Base-by-base conservation (phyloP, 2,329 filamentous ascomycete genomes). In the Alternaria arborescens region DNA sequence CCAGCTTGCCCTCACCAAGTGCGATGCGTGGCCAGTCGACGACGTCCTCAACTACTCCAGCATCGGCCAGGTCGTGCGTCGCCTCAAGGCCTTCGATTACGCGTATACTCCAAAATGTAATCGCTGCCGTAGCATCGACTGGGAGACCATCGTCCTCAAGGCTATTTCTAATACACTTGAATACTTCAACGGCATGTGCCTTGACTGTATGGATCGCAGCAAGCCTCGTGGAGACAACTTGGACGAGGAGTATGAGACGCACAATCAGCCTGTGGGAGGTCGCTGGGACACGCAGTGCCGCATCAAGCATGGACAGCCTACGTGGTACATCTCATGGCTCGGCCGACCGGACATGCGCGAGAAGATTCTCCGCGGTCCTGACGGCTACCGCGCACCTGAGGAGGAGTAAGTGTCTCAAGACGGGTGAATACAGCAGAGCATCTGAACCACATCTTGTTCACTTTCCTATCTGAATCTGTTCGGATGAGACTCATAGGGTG, bases 101-200 rank as follows among this genome's bases (percentile, higher is more conserved):
- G 40, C 52, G n/a, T 59, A 64, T 24, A 52, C 34, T 8, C 54
- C 60, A 6, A 40, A 44, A 7, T 71, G 69, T 40, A 43, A 22
- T 5, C 38, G 52, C 6, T 71, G 66, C 47, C 52, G 51, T 18
- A 44, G 26, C 30, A 56, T 62, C 10, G 60, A 67, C 28, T 70
- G 58, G 57, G 54, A 60, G 40, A 32, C 36, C 6, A 26, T 44
- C 16, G 57, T 60, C 1, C 28, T 60, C 4, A 52, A 57, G 11
- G 60, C 60, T 2, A 12, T 42, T 38, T 38, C 51, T 18, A 55
- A 55, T 6, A 60, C 58, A 20, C 47, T 8, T 44, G 69, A 40
- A 43, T 60, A 51, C 52, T 78, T 78, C 50, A 60, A 77, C 14
- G 76, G 76, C 4, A 41, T 77, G 24, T 78, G 76, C 36, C 52